Base-by-base conservation (phyloP, 345 rosid species). In the Arabidopsis suecica region DNA sequence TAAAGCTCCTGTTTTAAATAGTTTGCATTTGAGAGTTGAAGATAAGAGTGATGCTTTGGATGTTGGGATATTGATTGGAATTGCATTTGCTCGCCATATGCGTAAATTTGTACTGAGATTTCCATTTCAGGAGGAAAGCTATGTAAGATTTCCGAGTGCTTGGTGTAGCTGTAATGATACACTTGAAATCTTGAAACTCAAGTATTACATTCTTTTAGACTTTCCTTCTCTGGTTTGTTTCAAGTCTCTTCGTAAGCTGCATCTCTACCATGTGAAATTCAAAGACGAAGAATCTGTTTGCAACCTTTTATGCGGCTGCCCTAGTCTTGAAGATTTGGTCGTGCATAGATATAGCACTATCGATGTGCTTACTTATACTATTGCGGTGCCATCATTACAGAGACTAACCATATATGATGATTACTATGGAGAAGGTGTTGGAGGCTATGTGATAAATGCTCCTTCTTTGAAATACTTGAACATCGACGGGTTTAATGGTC, bases 381-480 rank as follows among this genome's bases (percentile, higher is more conserved):
- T 55, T 9, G 49, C 13, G 41, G 49, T 28, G 28, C 53, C 23
- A 28, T 55, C 71, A 1, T 50, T 66, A 57, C 59, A 55, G 14
- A 68, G 18, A n/a, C 38, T 57, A 10, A 3, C 51, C 25, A 9
- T 68, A 22, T 5, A n/a, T n/a, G 7, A 25, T 20, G 4, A 28
- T 25, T 3, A 0, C 10, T 3, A 7, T 4, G 13, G 6, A 18
- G 30, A n/a, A 3, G 3, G 40, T 3, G 12, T 0, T 12, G 71
- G 34, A 40, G 63, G 73, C n/a, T 68, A 40, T 68, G 41, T 69
- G 53, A 55, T 69, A 40, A 42, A 30, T 11, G 13, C 33, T 1
- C 62, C 63, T 28, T 68, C 18, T 68, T 68, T 68, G 62, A 68
- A 40, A 55, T 40, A 55, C 72, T 54, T 68, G 47, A 7, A 41